Conservation (phyloP, 768 basidiomycete genomes). For the Suillus placidus region DNA sequence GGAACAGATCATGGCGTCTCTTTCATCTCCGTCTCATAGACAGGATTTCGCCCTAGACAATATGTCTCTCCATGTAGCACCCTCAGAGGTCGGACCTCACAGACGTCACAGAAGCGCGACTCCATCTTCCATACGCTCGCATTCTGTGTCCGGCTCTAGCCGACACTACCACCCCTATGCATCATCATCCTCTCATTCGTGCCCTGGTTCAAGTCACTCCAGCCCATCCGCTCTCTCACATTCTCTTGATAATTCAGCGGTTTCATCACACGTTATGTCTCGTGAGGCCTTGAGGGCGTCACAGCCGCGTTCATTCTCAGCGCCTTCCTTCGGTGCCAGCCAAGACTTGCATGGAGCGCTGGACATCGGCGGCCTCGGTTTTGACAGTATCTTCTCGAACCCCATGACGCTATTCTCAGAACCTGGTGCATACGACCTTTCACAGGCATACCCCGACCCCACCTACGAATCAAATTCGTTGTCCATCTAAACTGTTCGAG, state of each 20-base stretch:
- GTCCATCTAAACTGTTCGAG: not conserved
- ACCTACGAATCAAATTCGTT: slow-evolving; percentile 26
- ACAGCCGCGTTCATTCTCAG: slow-evolving; percentile 27
- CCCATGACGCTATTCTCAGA: slow-evolving; percentile 32
- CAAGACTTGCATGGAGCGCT: slow-evolving; percentile 3
- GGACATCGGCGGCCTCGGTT: slow-evolving; percentile 11
- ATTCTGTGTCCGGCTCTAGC: slow-evolving; percentile 47
- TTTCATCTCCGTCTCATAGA: slow-evolving; percentile 71
- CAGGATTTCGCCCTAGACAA: slow-evolving; percentile 55
- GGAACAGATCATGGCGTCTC: slow-evolving; percentile 44
- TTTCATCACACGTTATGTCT: slow-evolving; percentile 22
- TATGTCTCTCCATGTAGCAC: slow-evolving; percentile 29
- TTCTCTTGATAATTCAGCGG: slow-evolving; percentile 31
- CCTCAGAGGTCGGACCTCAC: slow-evolving; percentile 56
- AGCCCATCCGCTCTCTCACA: slow-evolving; percentile 33
- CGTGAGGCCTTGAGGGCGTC: slow-evolving; percentile 14
- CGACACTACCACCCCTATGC: slow-evolving; percentile 65
- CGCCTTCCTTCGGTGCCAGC: slow-evolving; percentile 6
- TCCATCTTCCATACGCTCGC: slow-evolving; percentile 59
- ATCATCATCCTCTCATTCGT: slow-evolving; percentile 32
- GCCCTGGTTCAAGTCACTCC: slow-evolving; percentile 32
- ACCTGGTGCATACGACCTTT: slow-evolving; percentile 22
- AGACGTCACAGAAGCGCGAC: slow-evolving; percentile 79
- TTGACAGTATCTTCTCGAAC: slow-evolving; percentile 28
- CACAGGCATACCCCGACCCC: slow-evolving; percentile 22